phyloP scores from a whole-genome alignment of 345 rosid species.

The Gossypium longicalyx region DNA sequence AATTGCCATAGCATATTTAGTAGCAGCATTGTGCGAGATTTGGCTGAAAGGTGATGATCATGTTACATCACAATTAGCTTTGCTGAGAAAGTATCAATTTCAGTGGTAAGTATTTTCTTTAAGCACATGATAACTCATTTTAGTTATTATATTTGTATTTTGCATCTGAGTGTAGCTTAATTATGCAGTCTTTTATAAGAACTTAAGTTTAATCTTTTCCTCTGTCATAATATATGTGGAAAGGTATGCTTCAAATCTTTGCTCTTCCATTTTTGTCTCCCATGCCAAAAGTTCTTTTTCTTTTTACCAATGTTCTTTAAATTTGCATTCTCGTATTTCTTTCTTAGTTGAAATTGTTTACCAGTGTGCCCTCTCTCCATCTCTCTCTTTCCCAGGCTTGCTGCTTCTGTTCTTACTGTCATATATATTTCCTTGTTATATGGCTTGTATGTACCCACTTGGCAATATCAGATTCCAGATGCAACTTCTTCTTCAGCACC shows the following conservation, averaged over 20 bases:
- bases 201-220: not conserved
- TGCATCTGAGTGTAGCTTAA: not conserved
- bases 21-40: conserved; percentile 74
- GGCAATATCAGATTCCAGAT: conserved; percentile 62
- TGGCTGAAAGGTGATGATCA: conserved; percentile 60
- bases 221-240: not conserved
- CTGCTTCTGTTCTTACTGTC: conserved; percentile 41
- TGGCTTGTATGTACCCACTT: conserved; percentile 70
- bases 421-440: conserved; percentile 50
- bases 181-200: not conserved
- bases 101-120: conserved; percentile 49
- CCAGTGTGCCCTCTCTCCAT: not conserved
- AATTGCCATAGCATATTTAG: conserved; percentile 67
- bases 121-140: not conserved
- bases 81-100: conserved; percentile 44
- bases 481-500: conserved; percentile 38
- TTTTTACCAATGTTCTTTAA: not conserved
- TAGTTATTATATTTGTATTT: not conserved
- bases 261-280: not conserved
- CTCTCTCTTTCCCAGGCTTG: conserved; percentile 40
- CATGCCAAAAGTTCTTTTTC: not conserved
- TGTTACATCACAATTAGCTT: conserved; percentile 37
- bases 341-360: conserved; percentile 6
- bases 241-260: not conserved
- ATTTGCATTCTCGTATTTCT: not conserved